These are phyloP conservation scores for Mycena vulgaris DNA, from an alignment of 768 basidiomycete species.

Conservation along the genomic window DNA sequence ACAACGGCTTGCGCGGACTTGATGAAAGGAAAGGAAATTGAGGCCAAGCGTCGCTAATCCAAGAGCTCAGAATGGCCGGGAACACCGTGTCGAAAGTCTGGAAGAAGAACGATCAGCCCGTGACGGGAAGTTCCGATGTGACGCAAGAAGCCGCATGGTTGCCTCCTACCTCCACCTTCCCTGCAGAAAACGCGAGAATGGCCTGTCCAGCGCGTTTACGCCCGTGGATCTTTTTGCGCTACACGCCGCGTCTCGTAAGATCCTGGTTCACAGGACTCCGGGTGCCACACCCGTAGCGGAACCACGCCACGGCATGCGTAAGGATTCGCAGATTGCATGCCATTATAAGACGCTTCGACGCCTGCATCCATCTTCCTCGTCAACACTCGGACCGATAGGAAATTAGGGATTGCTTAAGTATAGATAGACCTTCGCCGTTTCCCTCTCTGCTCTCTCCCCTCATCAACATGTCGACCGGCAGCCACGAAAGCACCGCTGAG, in stretches of 20 bases:
- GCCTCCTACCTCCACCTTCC: conserved; percentile 4
- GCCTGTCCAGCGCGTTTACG: background rate
- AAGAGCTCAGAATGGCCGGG: too few species aligned
- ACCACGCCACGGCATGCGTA: conserved; percentile 5
- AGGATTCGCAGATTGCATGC: background rate
- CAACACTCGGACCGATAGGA: conserved; percentile 29
- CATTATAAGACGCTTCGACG: background rate
- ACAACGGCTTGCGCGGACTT: too few species aligned
- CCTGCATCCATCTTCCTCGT: conserved; percentile 7
- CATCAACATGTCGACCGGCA: conserved; percentile 11
- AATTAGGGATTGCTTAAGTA: background rate
- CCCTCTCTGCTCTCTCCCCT: background rate
- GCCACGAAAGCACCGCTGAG: conserved; percentile 12
- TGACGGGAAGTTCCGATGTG: too few species aligned
- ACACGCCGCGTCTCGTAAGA: background rate
- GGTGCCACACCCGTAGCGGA: conserved; percentile 33
- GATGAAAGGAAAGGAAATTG: too few species aligned
- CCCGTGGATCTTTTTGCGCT: conserved; percentile 16
- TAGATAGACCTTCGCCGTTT: background rate
- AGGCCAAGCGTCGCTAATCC: too few species aligned
- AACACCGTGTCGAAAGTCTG: background rate
- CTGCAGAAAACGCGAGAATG: conserved; percentile 17
- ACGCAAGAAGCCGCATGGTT: background rate
- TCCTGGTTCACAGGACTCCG: background rate
- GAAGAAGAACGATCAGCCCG: too few species aligned